Evolutionary conservation across 2,329 filamentous ascomycete species (phyloP).

Genomic region (Fusarium sp.): DNA sequence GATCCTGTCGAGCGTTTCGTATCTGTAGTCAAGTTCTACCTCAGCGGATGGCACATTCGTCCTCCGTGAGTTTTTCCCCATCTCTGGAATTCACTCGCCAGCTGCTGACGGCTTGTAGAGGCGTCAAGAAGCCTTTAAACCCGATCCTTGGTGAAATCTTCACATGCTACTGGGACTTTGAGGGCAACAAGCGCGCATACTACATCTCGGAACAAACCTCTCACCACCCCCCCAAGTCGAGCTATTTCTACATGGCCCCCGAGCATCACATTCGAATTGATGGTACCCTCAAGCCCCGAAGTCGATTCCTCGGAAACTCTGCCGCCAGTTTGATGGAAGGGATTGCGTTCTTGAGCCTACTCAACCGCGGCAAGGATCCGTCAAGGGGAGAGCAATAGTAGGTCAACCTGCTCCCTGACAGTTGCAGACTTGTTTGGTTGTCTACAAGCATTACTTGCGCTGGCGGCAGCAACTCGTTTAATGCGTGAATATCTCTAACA

Average conservation of each 20-base stretch:
- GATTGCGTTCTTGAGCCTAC: slow-evolving; percentile 83
- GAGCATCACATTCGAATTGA: slow-evolving; percentile 95
- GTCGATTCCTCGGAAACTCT: slow-evolving; percentile 95
- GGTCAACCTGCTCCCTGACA: slow-evolving; percentile 47
- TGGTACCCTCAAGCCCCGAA: slow-evolving; percentile 92
- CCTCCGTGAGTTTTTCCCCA: slow-evolving; percentile 75
- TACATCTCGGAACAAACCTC: slow-evolving; percentile 98
- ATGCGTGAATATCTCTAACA: slow-evolving; percentile 9
- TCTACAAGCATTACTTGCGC: not conserved
- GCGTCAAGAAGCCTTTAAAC: slow-evolving; percentile 98
- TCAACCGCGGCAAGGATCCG: slow-evolving; percentile 77
- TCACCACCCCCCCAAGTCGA: slow-evolving; percentile 97
- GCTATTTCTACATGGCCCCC: slow-evolving; percentile 98
- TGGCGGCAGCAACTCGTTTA: not conserved
- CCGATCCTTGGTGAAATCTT: slow-evolving; percentile 95
- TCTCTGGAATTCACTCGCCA: slow-evolving; percentile 2
- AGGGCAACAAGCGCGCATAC: slow-evolving; percentile 85
- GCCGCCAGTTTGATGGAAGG: slow-evolving; percentile 99
- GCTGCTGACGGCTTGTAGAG: slow-evolving; percentile 63
- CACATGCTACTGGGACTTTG: slow-evolving; percentile 94
- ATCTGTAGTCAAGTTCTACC: slow-evolving; percentile 96
- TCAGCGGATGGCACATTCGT: slow-evolving; percentile 99
- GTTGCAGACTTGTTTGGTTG: not conserved
- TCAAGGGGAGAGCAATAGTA: slow-evolving; percentile 87
- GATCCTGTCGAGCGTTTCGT: slow-evolving; percentile 92